Conservation (phyloP, 176 grass and related monocot species). For the Juncus effusus region DNA sequence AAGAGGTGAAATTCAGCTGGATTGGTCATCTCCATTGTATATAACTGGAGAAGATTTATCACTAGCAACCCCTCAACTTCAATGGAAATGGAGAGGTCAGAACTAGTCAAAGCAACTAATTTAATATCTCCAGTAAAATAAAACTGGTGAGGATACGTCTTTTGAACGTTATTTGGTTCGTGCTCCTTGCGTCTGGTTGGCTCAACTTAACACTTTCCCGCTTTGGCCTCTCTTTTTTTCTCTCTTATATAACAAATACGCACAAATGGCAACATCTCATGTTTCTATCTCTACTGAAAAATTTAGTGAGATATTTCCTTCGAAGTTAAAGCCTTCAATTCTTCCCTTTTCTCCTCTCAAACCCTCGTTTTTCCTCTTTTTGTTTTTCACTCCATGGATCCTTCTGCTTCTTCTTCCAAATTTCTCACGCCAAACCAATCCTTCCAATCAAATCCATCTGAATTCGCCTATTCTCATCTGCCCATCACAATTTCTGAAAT, state of each 20-base stretch:
- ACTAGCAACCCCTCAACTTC: background rate
- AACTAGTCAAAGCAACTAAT: background rate
- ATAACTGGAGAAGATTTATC: too few species aligned
- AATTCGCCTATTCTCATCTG: background rate
- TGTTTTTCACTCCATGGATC: constrained; percentile 16
- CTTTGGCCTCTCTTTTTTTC: constrained; percentile 20
- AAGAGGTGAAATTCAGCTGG: too few species aligned
- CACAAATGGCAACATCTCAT: constrained; percentile 17
- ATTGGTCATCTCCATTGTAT: too few species aligned
- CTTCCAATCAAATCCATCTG: constrained; percentile 2
- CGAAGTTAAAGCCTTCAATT: constrained; percentile 6
- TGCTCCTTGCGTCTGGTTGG: constrained; percentile 3
- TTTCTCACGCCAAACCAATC: background rate
- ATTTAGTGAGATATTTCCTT: constrained; percentile 4
- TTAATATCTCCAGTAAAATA: background rate
- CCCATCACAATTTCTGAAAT: background rate
- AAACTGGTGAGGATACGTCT: background rate
- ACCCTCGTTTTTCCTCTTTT: background rate
- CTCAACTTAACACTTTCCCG: constrained; percentile 29
- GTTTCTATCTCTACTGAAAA: background rate
- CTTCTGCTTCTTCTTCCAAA: background rate
- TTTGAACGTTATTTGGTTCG: background rate
- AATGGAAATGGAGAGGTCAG: background rate
- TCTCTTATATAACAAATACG: background rate
- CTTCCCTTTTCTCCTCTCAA: background rate